Conservation (phyloP, 257 asterid species). For the Galeopsis tetrahit region DNA sequence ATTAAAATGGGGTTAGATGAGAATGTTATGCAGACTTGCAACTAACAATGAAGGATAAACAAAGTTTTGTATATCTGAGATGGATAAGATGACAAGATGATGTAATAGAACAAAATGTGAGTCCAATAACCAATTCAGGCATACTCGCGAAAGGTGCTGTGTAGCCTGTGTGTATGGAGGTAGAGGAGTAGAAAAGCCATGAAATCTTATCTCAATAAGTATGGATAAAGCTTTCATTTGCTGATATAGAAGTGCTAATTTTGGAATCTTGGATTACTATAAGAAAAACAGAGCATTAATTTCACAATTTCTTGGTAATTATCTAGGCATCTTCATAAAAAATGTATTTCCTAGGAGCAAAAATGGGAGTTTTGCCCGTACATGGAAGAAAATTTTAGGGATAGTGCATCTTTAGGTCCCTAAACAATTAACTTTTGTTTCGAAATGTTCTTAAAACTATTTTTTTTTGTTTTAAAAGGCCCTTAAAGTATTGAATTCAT, state of each 20-base stretch:
- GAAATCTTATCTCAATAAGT: neutral
- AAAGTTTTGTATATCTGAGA: neutral
- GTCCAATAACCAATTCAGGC: neutral
- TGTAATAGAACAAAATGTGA: neutral
- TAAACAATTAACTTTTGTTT: too few relatives aligned
- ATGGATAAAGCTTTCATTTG: constrained; percentile 21
- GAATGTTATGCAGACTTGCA: neutral
- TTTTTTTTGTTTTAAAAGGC: too few relatives aligned
- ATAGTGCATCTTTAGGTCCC: too few relatives aligned
- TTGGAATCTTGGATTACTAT: neutral
- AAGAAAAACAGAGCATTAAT: constrained; percentile 6
- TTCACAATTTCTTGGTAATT: neutral
- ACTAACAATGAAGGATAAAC: neutral
- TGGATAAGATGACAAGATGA: neutral
- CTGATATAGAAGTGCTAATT: neutral
- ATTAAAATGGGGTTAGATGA: constrained; percentile 1
- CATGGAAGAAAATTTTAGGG: neutral
- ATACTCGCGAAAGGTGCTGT: neutral
- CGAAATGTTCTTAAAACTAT: too few relatives aligned
- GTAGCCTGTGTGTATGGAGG: neutral
- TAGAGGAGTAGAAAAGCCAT: constrained; percentile 3
- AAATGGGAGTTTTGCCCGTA: constrained; percentile 3
- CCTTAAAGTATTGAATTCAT: too few relatives aligned
- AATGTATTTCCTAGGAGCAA: constrained; percentile 11
- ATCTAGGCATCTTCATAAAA: neutral